Conservation (phyloP, 108 stramenopile species). For the Discostella stelligeroides region DNA sequence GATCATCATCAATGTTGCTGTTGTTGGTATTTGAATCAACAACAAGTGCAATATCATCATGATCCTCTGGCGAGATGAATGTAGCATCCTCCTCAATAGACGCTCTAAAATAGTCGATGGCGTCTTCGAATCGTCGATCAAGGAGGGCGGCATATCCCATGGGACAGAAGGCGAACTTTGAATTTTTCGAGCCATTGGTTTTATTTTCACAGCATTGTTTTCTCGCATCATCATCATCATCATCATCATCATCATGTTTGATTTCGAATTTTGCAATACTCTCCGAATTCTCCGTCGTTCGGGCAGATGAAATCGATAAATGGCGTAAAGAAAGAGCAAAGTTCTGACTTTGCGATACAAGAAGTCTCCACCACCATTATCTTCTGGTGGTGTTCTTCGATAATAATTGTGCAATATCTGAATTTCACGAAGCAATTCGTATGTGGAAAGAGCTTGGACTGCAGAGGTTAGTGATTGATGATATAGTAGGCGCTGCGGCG, state of each 20-base stretch:
- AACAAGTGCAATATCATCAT: neutral
- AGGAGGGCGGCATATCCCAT: conserved; percentile 50
- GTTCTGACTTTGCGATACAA: conserved; percentile 48
- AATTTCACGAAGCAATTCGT: neutral
- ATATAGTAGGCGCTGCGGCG: neutral
- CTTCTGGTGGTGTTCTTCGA: neutral
- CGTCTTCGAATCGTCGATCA: conserved; percentile 49
- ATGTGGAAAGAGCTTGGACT: conserved; percentile 7
- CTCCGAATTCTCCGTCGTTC: conserved; percentile 11
- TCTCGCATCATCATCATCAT: conserved; percentile 1
- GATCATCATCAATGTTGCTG: neutral
- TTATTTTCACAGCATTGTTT: neutral
- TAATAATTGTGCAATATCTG: conserved; percentile 24
- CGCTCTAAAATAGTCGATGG: conserved; percentile 52
- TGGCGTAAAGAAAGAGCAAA: conserved; percentile 56
- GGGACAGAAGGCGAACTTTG: conserved; percentile 31
- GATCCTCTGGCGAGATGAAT: neutral
- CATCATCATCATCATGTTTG: neutral
- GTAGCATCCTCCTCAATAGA: neutral
- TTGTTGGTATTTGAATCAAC: neutral
- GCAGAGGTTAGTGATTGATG: conserved; percentile 20
- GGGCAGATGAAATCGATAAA: conserved; percentile 59
- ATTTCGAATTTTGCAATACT: neutral
- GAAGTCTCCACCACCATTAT: conserved; percentile 30
- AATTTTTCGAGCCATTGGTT: neutral